Base-by-base conservation (phyloP, 2,329 filamentous ascomycete genomes). In the Thelonectria olida region DNA sequence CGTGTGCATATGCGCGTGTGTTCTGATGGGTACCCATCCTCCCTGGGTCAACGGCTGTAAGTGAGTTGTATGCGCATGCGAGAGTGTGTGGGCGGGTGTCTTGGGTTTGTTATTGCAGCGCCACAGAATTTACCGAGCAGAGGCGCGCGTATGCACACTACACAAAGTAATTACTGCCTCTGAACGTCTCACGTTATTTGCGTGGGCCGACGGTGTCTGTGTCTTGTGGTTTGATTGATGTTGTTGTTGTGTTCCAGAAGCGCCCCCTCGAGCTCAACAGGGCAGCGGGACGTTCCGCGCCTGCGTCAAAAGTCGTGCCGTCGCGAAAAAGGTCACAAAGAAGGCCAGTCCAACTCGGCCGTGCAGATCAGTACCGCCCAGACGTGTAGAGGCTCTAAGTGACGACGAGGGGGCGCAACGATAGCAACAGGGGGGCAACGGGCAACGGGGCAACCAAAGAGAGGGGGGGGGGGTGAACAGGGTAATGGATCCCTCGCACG, bases 241-340 rank as follows among this genome's bases (percentile, higher is more conserved):
- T 61, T 61, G 42, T 61, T 61, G 52, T 61, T 61, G 52, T 61
- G 47, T 45, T 55, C 60, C 52, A 55, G 48, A 50, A 57, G 52
- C 48, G 12, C 34, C 54, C 58, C 47, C 39, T 41, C 61, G 54
- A 41, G 19, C 10, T 17, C 41, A 44, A 45, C 42, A 62, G 36
- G 61, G 47, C 38, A 28, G 58, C 64, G 68, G 67, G 66, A 70
- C 67, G 64, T 69, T 67, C 67, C 68, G 68, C 54, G 44, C 45
- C 54, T 69, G 60, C 51, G 60, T 56, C 27, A 12, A 38, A 41
- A 51, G 51, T 41, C 22, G 51, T 45, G 51, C 41, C 52, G 39
- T 34, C 28, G 51, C 41, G 31, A 34, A 34, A n/a, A 17, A 39
- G 41, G 36, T 23, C 20, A 47, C 22, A 42, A 25, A 27, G 23